Conservation (phyloP, 306 rosid species). For the Myrica gale region DNA sequence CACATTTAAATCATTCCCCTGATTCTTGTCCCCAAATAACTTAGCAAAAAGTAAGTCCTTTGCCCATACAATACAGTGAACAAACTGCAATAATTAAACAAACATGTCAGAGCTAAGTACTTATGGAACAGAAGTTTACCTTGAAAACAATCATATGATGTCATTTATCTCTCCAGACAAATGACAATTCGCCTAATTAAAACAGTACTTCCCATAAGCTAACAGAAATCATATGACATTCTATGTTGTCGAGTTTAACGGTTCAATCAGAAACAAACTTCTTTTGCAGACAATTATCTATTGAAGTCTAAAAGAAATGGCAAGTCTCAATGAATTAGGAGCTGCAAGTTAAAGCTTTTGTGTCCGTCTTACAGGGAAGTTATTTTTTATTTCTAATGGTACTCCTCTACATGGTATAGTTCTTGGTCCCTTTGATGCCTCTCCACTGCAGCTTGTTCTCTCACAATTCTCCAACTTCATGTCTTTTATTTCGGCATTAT, state of each 20-base stretch:
- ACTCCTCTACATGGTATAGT: neutral
- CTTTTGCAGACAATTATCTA: neutral
- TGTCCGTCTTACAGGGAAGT: neutral
- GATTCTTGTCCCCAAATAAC: conserved; percentile 92
- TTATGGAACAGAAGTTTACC: conserved; percentile 7
- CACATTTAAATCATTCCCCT: conserved; percentile 84
- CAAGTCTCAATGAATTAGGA: neutral
- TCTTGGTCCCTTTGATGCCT: neutral
- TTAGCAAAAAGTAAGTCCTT: conserved; percentile 90
- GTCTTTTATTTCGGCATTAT: neutral
- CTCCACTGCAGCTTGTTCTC: neutral
- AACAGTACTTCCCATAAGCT: conserved; percentile 2
- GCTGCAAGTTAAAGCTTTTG: neutral
- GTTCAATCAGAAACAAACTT: neutral
- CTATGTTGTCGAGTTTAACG: neutral
- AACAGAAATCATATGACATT: neutral
- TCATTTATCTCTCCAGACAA: neutral
- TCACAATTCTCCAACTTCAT: conserved; percentile 8
- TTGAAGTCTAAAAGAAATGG: neutral
- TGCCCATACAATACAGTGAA: conserved; percentile 99
- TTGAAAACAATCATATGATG: neutral
- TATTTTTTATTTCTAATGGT: neutral
- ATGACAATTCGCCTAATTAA: conserved; percentile 4
- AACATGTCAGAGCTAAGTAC: conserved; percentile 14
- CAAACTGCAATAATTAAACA: conserved; percentile 58